Evolutionary conservation across 129 eudicot genomes (phyloP), one percentile per base, ranked within the genome.

Genomic region (Scalesia atractyloides): DNA sequence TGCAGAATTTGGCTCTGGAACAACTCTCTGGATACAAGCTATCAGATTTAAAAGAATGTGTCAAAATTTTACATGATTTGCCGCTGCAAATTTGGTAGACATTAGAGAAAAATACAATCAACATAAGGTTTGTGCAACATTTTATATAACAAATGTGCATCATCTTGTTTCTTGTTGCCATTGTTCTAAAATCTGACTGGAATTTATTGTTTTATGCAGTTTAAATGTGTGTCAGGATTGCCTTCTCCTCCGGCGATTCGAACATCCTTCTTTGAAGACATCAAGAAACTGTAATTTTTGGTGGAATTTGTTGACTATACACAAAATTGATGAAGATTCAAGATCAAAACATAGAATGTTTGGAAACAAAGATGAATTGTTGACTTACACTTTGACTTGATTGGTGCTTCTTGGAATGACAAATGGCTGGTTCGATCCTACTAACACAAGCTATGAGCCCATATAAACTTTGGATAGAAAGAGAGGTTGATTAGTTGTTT

Each of bases 51-150:
- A 88, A 84, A 76, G 91, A 86, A 77, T 91, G 96, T 72, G 96
- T 91, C 12, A 57, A 68, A 46, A 59, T 83, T 19, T 64, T 89
- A 43, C 94, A 89, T 43, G 96, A 88, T 48, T 46, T 89, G 79
- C 97, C 44, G 89, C 86, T 18, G 71, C 72, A 20, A 54, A 86
- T 46, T 75, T 89, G 72, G 81, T 70, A 14, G 91, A 94, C 14
- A 78, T 92, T 53, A 83, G 89, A 75, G 90, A 86, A 47, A 92
- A 89, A 58, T 92, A 86, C 84, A 83, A 78, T 30, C 86, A 89
- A 19, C 88, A 86, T 71, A 82, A 85, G 97, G 97, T 87, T 81
- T 63, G 50, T 61, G 33, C 16, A 44, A 70, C 69, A 70, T 62
- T 15, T 9, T 0, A 1, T 18, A 46, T 19, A 7, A 3, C 9